Conservation (phyloP, 2,329 filamentous ascomycete genomes). For the Fusarium nygamai region DNA sequence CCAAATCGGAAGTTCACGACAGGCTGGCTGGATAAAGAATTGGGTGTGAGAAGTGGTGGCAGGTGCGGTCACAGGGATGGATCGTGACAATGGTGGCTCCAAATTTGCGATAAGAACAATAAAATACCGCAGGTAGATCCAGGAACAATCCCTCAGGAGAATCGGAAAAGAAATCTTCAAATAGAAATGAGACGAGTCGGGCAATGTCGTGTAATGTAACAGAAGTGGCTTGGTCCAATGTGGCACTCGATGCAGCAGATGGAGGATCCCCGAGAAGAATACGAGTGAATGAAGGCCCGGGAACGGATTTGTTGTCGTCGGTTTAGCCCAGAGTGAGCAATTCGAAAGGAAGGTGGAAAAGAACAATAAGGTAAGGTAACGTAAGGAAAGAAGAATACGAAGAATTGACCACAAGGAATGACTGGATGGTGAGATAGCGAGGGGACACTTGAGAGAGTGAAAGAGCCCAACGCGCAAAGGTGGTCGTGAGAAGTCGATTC, state of each 20-base stretch:
- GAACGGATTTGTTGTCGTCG: conserved; percentile 8
- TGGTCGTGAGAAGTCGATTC: conserved; percentile 18
- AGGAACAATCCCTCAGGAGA: background rate
- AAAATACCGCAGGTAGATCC: conserved; percentile 19
- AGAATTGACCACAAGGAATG: conserved; percentile 23
- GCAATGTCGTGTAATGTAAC: conserved; percentile 21
- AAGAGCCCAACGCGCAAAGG: conserved; percentile 22
- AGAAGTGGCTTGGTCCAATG: conserved; percentile 30
- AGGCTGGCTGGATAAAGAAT: background rate
- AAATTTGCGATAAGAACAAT: background rate
- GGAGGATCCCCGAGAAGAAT: conserved; percentile 34
- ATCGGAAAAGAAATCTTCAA: conserved; percentile 22
- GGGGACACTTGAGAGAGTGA: conserved; percentile 36
- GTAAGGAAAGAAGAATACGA: conserved; percentile 13
- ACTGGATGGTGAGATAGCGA: conserved; percentile 13
- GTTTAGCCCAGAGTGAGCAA: background rate
- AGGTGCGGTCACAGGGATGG: background rate
- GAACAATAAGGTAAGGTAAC: conserved; percentile 1
- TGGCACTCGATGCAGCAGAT: conserved; percentile 36
- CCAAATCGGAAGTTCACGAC: background rate
- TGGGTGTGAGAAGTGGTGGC: background rate
- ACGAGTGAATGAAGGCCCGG: conserved; percentile 23
- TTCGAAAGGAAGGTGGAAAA: conserved; percentile 2
- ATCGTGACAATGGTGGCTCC: background rate
- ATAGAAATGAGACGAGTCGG: conserved; percentile 19